Evolutionary conservation across 2,329 filamentous ascomycete genomes (phyloP).

Genomic region (Colletotrichum tabaci): DNA sequence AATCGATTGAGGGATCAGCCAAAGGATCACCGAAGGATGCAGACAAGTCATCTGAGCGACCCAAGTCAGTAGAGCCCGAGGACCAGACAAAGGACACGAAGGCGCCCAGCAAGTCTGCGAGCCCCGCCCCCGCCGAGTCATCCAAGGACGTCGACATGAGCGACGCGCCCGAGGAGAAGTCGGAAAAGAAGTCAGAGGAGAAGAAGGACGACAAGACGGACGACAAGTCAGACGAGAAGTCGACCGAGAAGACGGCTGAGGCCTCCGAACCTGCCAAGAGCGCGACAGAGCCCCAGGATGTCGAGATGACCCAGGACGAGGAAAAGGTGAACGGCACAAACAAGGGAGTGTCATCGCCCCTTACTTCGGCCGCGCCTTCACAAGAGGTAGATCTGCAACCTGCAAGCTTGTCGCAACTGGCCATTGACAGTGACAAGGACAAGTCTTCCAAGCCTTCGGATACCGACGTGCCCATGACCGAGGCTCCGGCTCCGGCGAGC

Average conservation of each 20-base stretch:
- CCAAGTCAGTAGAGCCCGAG: slow-evolving; percentile 26
- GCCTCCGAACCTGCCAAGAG: slow-evolving; percentile 37
- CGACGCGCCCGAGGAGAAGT: slow-evolving; percentile 39
- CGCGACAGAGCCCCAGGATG: slow-evolving; percentile 25
- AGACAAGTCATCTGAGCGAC: slow-evolving; percentile 9
- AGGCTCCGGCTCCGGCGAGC: slow-evolving; percentile 61
- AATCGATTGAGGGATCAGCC: neutral
- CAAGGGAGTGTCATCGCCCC: slow-evolving; percentile 24
- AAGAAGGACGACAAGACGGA: slow-evolving; percentile 7
- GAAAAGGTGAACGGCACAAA: slow-evolving; percentile 32
- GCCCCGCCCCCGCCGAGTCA: neutral
- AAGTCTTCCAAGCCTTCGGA: slow-evolving; percentile 26
- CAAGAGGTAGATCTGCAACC: slow-evolving; percentile 54
- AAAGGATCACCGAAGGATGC: slow-evolving; percentile 20
- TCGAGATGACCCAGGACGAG: slow-evolving; percentile 38
- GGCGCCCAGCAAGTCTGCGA: slow-evolving; percentile 23
- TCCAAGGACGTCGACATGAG: slow-evolving; percentile 48
- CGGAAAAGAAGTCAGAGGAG: slow-evolving; percentile 6
- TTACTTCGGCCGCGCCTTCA: slow-evolving; percentile 39
- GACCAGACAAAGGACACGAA: slow-evolving; percentile 16
- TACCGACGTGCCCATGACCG: slow-evolving; percentile 67
- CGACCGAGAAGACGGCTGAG: slow-evolving; percentile 26
- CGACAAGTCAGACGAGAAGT: slow-evolving; percentile 9
- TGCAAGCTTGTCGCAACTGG: slow-evolving; percentile 56
- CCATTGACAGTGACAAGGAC: slow-evolving; percentile 53